phyloP scores from a whole-genome alignment of 805 yeast species.

The Candida berthetii region DNA sequence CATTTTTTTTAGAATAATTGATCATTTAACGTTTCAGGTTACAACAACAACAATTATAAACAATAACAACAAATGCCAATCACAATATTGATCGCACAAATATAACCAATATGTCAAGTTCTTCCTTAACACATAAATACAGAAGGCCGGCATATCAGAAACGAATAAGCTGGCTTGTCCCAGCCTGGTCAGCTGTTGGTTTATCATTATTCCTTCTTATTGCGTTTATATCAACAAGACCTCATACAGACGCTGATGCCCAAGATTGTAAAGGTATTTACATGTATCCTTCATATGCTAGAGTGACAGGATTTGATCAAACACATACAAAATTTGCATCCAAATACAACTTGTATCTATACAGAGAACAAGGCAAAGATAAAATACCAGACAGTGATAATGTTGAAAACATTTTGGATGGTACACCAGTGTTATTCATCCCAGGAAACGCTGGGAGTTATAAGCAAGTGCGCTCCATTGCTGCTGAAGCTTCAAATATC shows the following conservation, averaged over 20 bases:
- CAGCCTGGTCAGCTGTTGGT: conserved; percentile 1
- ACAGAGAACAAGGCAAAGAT: conserved; percentile 78
- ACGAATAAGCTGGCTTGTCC: neutral
- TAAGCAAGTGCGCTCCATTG: conserved; percentile 86
- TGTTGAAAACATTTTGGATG: conserved; percentile 36
- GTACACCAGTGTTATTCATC: conserved; percentile 86
- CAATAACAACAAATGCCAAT: too few species aligned
- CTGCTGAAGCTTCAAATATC: conserved; percentile 65
- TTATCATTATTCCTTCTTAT: neutral
- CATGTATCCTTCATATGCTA: conserved; percentile 83
- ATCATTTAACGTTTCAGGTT: too few species aligned
- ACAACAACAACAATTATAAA: too few species aligned
- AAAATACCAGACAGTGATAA: conserved; percentile 37
- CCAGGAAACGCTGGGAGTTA: conserved; percentile 98
- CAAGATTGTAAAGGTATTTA: conserved; percentile 60
- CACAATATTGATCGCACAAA: too few species aligned
- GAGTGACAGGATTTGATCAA: conserved; percentile 67
- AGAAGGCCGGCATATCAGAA: too few species aligned
- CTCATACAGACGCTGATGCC: conserved; percentile 35
- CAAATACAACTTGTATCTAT: conserved; percentile 79
- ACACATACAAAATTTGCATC: conserved; percentile 63
- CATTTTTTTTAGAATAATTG: too few species aligned
- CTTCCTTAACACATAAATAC: too few species aligned
- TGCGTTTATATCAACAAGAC: neutral
- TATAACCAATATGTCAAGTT: too few species aligned